phyloP scores from a whole-genome alignment of 148 eudicot genomes.

The Selenicereus undatus region DNA sequence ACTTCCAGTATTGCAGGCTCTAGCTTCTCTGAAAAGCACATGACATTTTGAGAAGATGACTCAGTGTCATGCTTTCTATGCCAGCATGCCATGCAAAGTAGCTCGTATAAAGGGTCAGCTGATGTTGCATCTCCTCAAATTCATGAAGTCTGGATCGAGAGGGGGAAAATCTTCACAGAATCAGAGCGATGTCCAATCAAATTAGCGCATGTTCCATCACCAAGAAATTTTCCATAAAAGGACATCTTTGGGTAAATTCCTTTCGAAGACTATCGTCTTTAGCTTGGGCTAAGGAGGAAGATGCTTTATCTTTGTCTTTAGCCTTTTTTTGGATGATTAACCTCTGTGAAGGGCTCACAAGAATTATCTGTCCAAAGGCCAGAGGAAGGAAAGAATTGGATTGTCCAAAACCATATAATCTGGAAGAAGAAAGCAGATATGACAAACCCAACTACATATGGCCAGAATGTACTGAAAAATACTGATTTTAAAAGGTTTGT shows the following conservation, averaged over 20 bases:
- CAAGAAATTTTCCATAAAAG: background rate
- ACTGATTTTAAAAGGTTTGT: too few relatives aligned
- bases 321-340: background rate
- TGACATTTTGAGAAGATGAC: background rate
- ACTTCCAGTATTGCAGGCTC: background rate
- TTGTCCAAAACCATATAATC: too few relatives aligned
- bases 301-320: background rate
- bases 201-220: background rate
- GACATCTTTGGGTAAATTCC: background rate
- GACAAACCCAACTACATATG: too few relatives aligned
- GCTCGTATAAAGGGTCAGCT: background rate
- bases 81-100: background rate
- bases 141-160: background rate
- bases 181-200: background rate
- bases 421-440: too few relatives aligned
- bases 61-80: background rate
- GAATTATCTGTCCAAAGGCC: background rate
- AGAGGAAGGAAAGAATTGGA: too few relatives aligned
- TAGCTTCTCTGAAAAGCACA: background rate
- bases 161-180: background rate
- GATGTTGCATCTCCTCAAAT: background rate
- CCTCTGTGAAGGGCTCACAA: background rate
- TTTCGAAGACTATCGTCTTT: background rate
- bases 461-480: too few relatives aligned
- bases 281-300: background rate